These are phyloP conservation scores for Starmerella riodocensis DNA, from an alignment of 805 yeast genomes.

Conservation along the genomic window DNA sequence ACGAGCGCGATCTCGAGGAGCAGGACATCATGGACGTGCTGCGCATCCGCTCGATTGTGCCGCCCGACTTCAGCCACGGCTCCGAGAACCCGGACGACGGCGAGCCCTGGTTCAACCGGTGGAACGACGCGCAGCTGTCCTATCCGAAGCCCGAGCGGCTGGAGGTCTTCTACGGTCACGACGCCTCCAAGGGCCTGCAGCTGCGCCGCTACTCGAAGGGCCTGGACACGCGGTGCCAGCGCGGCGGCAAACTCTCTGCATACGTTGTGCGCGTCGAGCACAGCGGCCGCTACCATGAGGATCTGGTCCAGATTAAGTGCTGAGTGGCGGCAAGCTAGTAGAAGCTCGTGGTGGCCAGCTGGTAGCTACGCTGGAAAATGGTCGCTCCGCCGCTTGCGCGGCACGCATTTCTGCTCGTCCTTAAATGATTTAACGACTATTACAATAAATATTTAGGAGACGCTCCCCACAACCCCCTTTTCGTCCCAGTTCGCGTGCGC, in stretches of 20 bases:
- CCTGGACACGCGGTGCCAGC: conserved; percentile 69
- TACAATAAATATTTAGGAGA: too few relatives aligned
- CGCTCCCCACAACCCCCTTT: too few relatives aligned
- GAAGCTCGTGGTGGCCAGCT: too few relatives aligned
- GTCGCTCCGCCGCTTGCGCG: too few relatives aligned
- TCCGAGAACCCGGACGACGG: conserved; percentile 35
- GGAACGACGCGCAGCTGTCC: conserved; percentile 34
- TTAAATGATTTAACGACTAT: too few relatives aligned
- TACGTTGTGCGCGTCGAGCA: conserved; percentile 32
- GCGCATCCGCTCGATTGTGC: conserved; percentile 55
- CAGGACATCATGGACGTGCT: conserved; percentile 53
- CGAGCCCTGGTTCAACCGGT: conserved; percentile 46
- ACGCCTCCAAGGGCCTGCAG: conserved; percentile 64
- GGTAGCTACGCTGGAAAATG: too few relatives aligned
- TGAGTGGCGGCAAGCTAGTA: too few relatives aligned
- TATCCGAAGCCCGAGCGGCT: conserved; percentile 22
- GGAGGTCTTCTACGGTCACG: conserved; percentile 73
- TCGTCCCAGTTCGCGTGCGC: too few relatives aligned
- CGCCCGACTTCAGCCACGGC: conserved; percentile 47
- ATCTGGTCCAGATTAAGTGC: conserved; percentile 25
- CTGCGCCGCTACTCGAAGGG: conserved; percentile 59
- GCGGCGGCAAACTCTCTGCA: conserved; percentile 59
- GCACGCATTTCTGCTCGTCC: too few relatives aligned
- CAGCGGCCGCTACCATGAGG: conserved; percentile 22
- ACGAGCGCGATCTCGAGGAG: conserved; percentile 35